These are phyloP conservation scores for Clavispora santaluciae DNA, from an alignment of 805 yeast species.

Conservation along the genomic window DNA sequence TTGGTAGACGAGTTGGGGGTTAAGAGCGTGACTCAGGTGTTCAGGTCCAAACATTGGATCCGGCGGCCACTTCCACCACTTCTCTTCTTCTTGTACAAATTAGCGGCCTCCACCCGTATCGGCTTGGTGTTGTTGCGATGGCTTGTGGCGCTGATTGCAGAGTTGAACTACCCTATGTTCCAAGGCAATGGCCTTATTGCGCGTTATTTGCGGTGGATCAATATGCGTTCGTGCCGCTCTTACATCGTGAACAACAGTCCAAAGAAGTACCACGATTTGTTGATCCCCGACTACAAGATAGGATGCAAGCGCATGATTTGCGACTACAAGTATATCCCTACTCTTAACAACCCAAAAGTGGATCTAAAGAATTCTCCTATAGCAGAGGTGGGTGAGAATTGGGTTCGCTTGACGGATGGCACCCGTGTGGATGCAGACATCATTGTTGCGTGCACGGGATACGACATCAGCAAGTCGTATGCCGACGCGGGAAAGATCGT, in stretches of 20 bases:
- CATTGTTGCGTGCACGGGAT: slow-evolving; percentile 41
- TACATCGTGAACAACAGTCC: slow-evolving; percentile 31
- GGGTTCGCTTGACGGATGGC: slow-evolving; percentile 27
- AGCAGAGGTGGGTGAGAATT: slow-evolving; percentile 23
- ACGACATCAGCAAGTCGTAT: slow-evolving; percentile 21
- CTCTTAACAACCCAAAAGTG: slow-evolving; percentile 28
- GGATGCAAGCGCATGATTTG: slow-evolving; percentile 40
- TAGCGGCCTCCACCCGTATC: slow-evolving; percentile 21
- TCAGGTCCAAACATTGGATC: slow-evolving; percentile 34
- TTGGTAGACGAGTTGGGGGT: slow-evolving; percentile 24
- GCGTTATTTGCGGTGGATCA: slow-evolving; percentile 23
- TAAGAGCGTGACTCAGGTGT: slow-evolving; percentile 27
- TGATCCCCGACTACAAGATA: slow-evolving; percentile 35
- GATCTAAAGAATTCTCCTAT: slow-evolving; percentile 21
- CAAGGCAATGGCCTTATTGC: slow-evolving; percentile 24
- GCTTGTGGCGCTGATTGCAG: slow-evolving; percentile 27
- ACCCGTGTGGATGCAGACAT: slow-evolving; percentile 29
- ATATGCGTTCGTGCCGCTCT: slow-evolving; percentile 13
- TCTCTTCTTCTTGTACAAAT: slow-evolving; percentile 18
- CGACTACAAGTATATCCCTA: slow-evolving; percentile 33
- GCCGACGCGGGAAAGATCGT: slow-evolving; percentile 13
- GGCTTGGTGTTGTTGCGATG: slow-evolving; percentile 26
- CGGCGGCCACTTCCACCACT: slow-evolving; percentile 33
- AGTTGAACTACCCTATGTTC: slow-evolving; percentile 32
- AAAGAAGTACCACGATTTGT: slow-evolving; percentile 25